Base-by-base conservation (phyloP, 1,284 basidiomycete genomes). In the Rhizoctonia solani region DNA sequence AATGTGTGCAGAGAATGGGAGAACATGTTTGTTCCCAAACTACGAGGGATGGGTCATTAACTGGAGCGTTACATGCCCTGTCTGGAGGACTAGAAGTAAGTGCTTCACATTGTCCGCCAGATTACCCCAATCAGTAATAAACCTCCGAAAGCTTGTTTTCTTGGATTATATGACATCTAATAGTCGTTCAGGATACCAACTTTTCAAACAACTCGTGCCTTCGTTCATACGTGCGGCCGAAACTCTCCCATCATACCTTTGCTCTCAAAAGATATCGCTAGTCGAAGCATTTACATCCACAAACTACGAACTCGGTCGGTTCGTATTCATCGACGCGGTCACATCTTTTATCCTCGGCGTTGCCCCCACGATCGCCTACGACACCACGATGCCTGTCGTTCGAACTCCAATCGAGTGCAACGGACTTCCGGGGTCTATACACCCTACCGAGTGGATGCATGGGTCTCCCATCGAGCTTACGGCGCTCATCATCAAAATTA, bases 41-140 rank as follows among this genome's bases (percentile, higher is more conserved):
- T 2, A 14, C 19, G 16, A 32, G 34, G 21, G 63, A 66, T 11
- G 6, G 14, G 1, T 27, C 11, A 1, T 19, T 54, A 32, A 41
- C 44, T 1, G 52, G 41, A 14, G 8, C 54, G 42, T 8, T 19
- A 3, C n/a, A 25, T 14, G 37, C 41, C 9, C 23, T 66, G 8
- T 32, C 42, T 6, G 53, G 53, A 6, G 63, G 39, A 5, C n/a
- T 66, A 44, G 63, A 54, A 52, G 63, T 66, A 32, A n/a, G 52
- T 34, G 5, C 6, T 3, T 47, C 50, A 3, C n/a, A 21, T 25
- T 32, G 37, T 27, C 9, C 4, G 16, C 34, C n/a, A n/a, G 8
- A 42, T 44, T 9, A 11, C 21, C 13, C 6, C 19, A 46, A 21
- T 14, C 21, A 14, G 6, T 9, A 9, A 6, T 21, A 19, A 9